Base-by-base conservation (phyloP, 2,329 filamentous ascomycete species). In the Daldinia sp. region DNA sequence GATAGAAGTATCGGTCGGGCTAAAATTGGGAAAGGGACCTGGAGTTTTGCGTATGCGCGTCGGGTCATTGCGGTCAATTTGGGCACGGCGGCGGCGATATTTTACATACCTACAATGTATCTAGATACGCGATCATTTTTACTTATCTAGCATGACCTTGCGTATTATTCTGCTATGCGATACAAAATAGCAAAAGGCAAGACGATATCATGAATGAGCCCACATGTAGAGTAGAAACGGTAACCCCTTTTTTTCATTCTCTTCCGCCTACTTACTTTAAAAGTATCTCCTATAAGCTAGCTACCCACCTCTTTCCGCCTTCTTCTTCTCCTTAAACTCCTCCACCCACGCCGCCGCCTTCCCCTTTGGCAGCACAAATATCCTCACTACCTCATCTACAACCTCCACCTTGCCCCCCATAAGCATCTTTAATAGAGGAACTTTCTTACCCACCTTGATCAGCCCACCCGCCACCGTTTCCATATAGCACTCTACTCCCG, bases 401-500 rank as follows among this genome's bases (percentile, higher is more conserved):
- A 99, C 84, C 78, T 96, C 94, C 5, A 96, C 87, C 73, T 90
- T 93, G 5, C 91, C 93, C 7, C 86, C 87, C 7, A 82, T 82
- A 66, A 98, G 77, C 27, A 94, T 85, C 80, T 93, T 91, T 51
- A 93, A 77, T 69, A 98, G 76, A 17, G 87, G 82, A 67, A 95
- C 83, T 74, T 94, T 95, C 84, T 92, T 94, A 48, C 95, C 94
- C 19, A 94, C 89, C 80, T 96, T 97, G 72, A 97, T 87, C 71
- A 99, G 77, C 0, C 94, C 93, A 0, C 93, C 93, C 0, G 82
- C 81, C 3, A 79, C 78, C 0, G 93, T 98, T 81, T 97, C 93
- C 82, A 96, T 90, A 77, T 92, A 98, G 72, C 92, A 95, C 70
- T 97, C 93, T 3, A 97, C 92, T 0, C 78, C 81, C 0, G 82